phyloP scores from a whole-genome alignment of 1,139 yeast species.

The Tardiomyces digboiensis region DNA sequence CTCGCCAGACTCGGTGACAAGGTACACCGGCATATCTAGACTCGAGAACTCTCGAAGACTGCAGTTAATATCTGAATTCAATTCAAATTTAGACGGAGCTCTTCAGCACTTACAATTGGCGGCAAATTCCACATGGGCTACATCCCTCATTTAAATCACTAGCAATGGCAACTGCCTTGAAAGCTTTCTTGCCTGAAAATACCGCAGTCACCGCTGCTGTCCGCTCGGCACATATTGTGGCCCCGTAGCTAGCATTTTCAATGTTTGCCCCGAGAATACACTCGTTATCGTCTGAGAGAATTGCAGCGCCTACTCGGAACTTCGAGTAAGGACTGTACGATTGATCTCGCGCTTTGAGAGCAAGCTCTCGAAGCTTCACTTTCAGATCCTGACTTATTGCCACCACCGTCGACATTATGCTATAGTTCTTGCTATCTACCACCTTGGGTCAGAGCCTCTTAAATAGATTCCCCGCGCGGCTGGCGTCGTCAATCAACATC shows the following conservation, averaged over 20 bases:
- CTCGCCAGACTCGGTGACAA: conserved; percentile 29
- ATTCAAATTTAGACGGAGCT: conserved; percentile 2
- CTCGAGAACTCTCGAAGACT: conserved; percentile 58
- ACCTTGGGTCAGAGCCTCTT: too few species aligned
- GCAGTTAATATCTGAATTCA: conserved; percentile 2
- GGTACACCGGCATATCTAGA: conserved; percentile 20
- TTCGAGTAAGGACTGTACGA: conserved; percentile 82
- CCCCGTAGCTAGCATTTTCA: conserved; percentile 91
- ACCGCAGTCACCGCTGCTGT: conserved; percentile 65
- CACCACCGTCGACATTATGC: too few species aligned
- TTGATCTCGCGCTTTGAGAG: conserved; percentile 23
- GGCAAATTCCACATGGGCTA: conserved; percentile 91
- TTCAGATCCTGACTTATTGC: too few species aligned
- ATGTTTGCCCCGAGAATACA: conserved; percentile 71
- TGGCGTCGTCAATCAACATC: too few species aligned
- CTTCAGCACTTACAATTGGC: conserved; percentile 45
- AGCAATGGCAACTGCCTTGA: conserved; percentile 62
- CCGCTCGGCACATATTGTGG: conserved; percentile 85
- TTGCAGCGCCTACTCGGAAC: conserved; percentile 78
- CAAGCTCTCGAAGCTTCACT: conserved; percentile 5
- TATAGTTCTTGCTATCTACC: too few species aligned
- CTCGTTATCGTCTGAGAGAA: conserved; percentile 44
- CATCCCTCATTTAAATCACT: conserved; percentile 53
- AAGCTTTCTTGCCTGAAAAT: conserved; percentile 36
- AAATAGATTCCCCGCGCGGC: too few species aligned